Percentiles rank a stretch among this genome's conserved stretches.
phyloP scores from a whole-genome alignment of 352 stramenopile species.

The Phytopythium delawarense region DNA sequence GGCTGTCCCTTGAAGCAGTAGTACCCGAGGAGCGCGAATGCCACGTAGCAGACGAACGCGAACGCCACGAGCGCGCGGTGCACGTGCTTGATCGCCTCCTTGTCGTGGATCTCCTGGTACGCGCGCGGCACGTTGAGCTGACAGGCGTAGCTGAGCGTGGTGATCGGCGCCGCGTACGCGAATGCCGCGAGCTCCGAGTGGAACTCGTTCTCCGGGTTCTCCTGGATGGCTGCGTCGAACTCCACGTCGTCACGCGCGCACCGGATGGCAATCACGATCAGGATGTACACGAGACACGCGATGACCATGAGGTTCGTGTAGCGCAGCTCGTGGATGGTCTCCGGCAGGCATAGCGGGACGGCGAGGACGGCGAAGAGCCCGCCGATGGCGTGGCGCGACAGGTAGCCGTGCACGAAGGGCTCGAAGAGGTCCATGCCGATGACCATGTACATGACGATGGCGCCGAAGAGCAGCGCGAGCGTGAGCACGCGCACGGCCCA shows the following conservation, averaged over 20 bases:
- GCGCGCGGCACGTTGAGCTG: conserved; percentile 79
- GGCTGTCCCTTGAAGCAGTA: conserved; percentile 77
- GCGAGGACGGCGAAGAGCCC: conserved; percentile 58
- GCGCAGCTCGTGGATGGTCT: conserved; percentile 81
- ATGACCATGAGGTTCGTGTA: conserved; percentile 79
- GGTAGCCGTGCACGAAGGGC: conserved; percentile 51
- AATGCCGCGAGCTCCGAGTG: conserved; percentile 51
- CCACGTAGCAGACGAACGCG: conserved; percentile 52
- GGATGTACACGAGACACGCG: conserved; percentile 77
- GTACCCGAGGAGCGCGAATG: conserved; percentile 68
- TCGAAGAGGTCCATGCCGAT: conserved; percentile 85
- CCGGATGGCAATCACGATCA: conserved; percentile 54
- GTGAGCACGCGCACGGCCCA: conserved; percentile 74
- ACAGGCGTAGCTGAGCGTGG: conserved; percentile 74
- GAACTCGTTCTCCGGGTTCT: conserved; percentile 49
- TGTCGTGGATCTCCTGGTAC: conserved; percentile 76
- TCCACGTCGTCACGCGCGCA: conserved; percentile 37
- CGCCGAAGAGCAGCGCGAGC: conserved; percentile 72
- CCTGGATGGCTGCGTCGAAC: conserved; percentile 31
- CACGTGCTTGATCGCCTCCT: conserved; percentile 61
- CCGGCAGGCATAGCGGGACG: conserved; percentile 74
- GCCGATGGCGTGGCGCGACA: conserved; percentile 61
- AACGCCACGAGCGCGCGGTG: conserved; percentile 54
- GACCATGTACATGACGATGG: conserved; percentile 80
- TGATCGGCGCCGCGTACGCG: conserved; percentile 75